Base-by-base conservation (phyloP, 2,329 filamentous ascomycete species). In the Aphanoascus verrucosus region DNA sequence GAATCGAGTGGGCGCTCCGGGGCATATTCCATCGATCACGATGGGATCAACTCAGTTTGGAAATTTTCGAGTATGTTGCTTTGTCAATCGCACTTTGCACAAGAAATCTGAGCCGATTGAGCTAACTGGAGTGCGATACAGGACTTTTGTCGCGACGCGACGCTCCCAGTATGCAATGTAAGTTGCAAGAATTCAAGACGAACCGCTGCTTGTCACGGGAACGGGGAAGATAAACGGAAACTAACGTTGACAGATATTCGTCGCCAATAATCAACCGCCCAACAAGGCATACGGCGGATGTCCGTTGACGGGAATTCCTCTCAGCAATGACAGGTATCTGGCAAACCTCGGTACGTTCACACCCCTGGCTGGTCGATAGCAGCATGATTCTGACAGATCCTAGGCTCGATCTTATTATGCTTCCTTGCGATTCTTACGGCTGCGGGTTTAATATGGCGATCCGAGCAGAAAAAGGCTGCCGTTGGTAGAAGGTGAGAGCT, bases 401-500 rank as follows among this genome's bases (percentile, higher is more conserved):
- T 61, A 88, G 85, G 93, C n/a, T 94, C 90, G 6, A 95, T 98
- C 66, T 61, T 98, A 44, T 69, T 97, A 40, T 85, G 81, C 57
- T 88, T 77, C 57, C 68, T 94, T 58, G 88, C 90, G 40, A 90
- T 98, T 61, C 63, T 80, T 19, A 72, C 79, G 7, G 76, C 85
- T 3, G 64, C 73, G 9, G 83, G 85, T 61, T 74, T 98, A 55
- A 63, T 97, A 68, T 80, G 85, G 72, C 79, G 82, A 60, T 94
- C 93, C 17, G 86, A 97, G 64, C 81, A 80, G 67, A 97, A 98
- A 74, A 84, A 86, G 69, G 93, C 93, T 53, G 93, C 93, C 53
- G 93, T 98, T 46, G 93, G 93, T 56, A 79, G 93, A 74, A 86
- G 89, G 89, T 94, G 73, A 57, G 77, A 62, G 17, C 31, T 23